phyloP scores from a whole-genome alignment of 2,329 filamentous ascomycete species.

The Setomelanomma holmii region DNA sequence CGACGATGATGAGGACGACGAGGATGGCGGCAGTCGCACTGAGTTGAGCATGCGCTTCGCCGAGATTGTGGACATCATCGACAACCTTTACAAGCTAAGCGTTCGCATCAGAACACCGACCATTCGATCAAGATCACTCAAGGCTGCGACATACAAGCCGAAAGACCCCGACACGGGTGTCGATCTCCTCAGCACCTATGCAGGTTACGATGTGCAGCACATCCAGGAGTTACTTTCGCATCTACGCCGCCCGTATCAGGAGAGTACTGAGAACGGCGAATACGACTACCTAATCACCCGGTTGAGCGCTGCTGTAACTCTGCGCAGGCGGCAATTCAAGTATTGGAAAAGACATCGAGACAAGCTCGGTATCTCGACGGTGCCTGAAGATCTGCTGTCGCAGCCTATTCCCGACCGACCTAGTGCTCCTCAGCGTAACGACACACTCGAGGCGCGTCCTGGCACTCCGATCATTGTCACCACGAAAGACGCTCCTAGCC shows the following conservation, averaged over 20 bases:
- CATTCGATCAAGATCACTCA: constrained; percentile 43
- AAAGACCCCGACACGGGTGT: constrained; percentile 46
- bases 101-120: constrained; percentile 47
- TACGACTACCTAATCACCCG: constrained; percentile 33
- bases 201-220: constrained; percentile 37
- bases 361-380: constrained; percentile 35
- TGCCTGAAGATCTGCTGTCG: constrained; percentile 25
- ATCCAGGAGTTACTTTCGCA: constrained; percentile 37
- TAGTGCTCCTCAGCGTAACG: constrained; percentile 12
- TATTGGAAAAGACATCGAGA: constrained; percentile 49
- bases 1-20: constrained; percentile 36
- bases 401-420: constrained; percentile 7
- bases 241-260: constrained; percentile 23
- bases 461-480: constrained; percentile 8
- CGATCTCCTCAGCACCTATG: constrained; percentile 43
- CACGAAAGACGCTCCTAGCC: constrained; percentile 32
- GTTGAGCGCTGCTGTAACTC: constrained; percentile 40
- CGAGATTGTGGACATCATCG: constrained; percentile 47
- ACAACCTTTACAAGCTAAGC: constrained; percentile 48
- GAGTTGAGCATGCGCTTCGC: constrained; percentile 46
- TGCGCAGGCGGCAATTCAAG: constrained; percentile 47
- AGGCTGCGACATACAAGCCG: constrained; percentile 43
- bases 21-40: constrained; percentile 29
- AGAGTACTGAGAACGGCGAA: constrained; percentile 6
- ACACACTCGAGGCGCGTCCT: constrained; percentile 20